Conservation (phyloP, 2,329 filamentous ascomycete species). For the Claviceps capensis region DNA sequence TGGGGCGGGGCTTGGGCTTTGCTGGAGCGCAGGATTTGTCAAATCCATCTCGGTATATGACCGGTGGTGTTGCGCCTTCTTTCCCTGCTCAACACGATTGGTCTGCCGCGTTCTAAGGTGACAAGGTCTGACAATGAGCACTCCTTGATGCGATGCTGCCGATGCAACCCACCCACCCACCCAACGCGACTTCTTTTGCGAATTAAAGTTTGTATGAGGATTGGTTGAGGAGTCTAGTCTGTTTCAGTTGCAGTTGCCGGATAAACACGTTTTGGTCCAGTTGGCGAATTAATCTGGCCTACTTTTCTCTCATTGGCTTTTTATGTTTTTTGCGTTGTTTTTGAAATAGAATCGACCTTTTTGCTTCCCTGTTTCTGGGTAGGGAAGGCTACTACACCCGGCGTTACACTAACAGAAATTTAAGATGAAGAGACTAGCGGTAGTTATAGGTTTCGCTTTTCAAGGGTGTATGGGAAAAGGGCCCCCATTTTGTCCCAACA, state of each 20-base stretch:
- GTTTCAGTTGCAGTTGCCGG: not conserved
- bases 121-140: constrained; percentile 60
- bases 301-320: not conserved
- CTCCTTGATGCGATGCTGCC: constrained; percentile 26
- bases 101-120: constrained; percentile 51
- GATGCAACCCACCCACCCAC: no score
- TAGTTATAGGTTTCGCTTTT: no score
- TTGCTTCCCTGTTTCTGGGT: not conserved
- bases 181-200: no score
- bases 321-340: not conserved
- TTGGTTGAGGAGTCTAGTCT: not conserved
- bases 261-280: not conserved
- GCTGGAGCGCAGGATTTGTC: constrained; percentile 25
- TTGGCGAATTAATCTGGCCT: not conserved
- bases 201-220: not conserved
- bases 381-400: not conserved
- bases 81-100: constrained; percentile 42
- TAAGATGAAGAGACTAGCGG: no score
- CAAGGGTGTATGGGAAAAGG: no score
- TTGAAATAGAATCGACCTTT: constrained; percentile 7
- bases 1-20: constrained; percentile 36
- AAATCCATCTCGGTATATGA: constrained; percentile 21
- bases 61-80: constrained; percentile 25
- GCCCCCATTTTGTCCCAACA: constrained; percentile 14
- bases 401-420: constrained; percentile 1